Conservation (phyloP, 2,329 filamentous ascomycete species). For the Xenosphaeropsis pyriputrescens region DNA sequence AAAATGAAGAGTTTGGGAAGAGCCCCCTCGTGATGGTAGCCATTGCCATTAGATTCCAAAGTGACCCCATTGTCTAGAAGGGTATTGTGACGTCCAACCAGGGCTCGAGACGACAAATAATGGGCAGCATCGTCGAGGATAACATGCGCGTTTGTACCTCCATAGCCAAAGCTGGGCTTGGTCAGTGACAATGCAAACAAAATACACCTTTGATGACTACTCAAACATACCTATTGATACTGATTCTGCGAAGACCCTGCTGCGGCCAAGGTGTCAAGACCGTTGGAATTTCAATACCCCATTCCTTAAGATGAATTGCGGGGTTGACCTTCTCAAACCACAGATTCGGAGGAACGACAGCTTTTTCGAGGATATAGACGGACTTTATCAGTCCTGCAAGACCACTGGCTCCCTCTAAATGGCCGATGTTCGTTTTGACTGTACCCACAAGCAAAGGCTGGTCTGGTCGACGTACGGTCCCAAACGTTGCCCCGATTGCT, state of each 20-base stretch:
- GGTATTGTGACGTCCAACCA: neutral
- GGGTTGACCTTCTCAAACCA: constrained; percentile 12
- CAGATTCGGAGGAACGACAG: constrained; percentile 15
- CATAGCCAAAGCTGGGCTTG: constrained; percentile 9
- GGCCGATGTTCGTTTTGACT: constrained; percentile 14
- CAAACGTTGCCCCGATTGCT: constrained; percentile 21
- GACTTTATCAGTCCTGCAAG: constrained; percentile 15
- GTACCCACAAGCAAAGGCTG: constrained; percentile 9
- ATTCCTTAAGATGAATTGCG: constrained; percentile 8
- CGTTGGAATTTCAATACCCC: constrained; percentile 7
- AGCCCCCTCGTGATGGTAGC: too few relatives aligned
- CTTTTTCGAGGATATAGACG: constrained; percentile 11
- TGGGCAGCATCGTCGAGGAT: constrained; percentile 20
- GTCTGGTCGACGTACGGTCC: too few relatives aligned
- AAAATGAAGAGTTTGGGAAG: too few relatives aligned
- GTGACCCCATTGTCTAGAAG: neutral
- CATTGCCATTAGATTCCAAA: too few relatives aligned
- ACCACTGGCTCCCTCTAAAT: constrained; percentile 13
- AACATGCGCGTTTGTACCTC: constrained; percentile 17
- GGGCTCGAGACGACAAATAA: constrained; percentile 4
- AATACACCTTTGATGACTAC: neutral
- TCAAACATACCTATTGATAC: constrained; percentile 12
- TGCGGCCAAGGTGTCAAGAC: constrained; percentile 8
- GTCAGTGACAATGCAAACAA: constrained; percentile 2
- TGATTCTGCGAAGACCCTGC: constrained; percentile 6